phyloP scores from a whole-genome alignment of 2,329 filamentous ascomycete species.

The Aspergillus neotritici region DNA sequence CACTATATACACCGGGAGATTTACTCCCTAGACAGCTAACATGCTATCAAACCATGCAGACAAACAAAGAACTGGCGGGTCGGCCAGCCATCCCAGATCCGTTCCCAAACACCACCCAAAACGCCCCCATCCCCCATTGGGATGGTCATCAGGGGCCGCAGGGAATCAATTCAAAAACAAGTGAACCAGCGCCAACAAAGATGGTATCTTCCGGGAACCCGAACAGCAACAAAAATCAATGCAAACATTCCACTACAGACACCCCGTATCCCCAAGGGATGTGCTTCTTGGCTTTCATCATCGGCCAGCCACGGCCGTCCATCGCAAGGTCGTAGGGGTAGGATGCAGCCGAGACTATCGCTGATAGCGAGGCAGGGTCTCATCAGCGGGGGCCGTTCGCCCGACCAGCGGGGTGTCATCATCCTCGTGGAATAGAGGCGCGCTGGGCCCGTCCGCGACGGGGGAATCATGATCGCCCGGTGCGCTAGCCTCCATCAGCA shows the following conservation, averaged over 20 bases:
- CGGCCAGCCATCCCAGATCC: too few relatives aligned
- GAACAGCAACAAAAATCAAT: slow-evolving; percentile 24
- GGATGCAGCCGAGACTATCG: slow-evolving; percentile 21
- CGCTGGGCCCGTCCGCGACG: slow-evolving; percentile 43
- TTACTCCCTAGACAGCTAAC: too few relatives aligned
- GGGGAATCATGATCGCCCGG: slow-evolving; percentile 37
- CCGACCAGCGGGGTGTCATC: slow-evolving; percentile 47
- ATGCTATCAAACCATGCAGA: too few relatives aligned
- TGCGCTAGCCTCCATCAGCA: slow-evolving; percentile 61
- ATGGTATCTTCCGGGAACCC: slow-evolving; percentile 32
- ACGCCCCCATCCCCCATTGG: background rate
- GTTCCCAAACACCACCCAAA: too few relatives aligned
- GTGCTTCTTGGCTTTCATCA: too few relatives aligned
- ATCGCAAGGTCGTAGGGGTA: too few relatives aligned
- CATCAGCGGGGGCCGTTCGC: slow-evolving; percentile 32
- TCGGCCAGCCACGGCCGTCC: too few relatives aligned
- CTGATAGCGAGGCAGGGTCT: slow-evolving; percentile 43
- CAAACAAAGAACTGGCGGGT: too few relatives aligned
- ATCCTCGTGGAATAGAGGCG: slow-evolving; percentile 56
- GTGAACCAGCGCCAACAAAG: slow-evolving; percentile 11
- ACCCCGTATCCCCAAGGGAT: background rate
- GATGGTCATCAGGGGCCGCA: background rate
- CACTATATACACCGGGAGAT: too few relatives aligned
- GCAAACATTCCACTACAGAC: slow-evolving; percentile 14
- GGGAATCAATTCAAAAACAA: slow-evolving; percentile 1